These are phyloP conservation scores for Hypericum androsaemum DNA, from an alignment of 345 rosid species.

Conservation along the genomic window DNA sequence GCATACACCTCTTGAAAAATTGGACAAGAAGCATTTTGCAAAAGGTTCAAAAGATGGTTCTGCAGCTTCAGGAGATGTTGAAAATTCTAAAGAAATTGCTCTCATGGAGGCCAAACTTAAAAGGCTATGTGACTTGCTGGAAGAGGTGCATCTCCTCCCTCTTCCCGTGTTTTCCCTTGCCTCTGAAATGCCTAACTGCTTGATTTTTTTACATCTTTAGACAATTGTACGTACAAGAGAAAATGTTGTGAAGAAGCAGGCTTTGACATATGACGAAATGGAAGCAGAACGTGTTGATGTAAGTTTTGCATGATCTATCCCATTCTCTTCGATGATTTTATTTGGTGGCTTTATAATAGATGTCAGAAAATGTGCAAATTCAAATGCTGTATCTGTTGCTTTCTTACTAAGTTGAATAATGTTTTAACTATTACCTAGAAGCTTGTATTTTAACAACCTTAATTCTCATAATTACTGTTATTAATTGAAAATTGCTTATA, in stretches of 20 bases:
- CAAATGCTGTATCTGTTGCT: too few relatives aligned
- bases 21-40: slow-evolving; percentile 88
- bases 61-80: slow-evolving; percentile 33
- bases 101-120: slow-evolving; percentile 62
- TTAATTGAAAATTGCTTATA: too few relatives aligned
- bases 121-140: slow-evolving; percentile 59
- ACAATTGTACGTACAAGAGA: slow-evolving; percentile 62
- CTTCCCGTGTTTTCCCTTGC: not conserved
- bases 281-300: slow-evolving; percentile 93
- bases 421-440: too few relatives aligned
- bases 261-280: slow-evolving; percentile 90
- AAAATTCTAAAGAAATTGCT: slow-evolving; percentile 52
- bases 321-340: not conserved
- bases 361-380: too few relatives aligned
- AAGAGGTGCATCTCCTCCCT: slow-evolving; percentile 36
- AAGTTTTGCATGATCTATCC: slow-evolving; percentile 9
- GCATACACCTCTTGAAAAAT: slow-evolving; percentile 66
- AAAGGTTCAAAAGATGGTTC: slow-evolving; percentile 54
- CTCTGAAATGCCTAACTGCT: not conserved
- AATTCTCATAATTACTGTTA: too few relatives aligned
- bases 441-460: not conserved
- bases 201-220: slow-evolving; percentile 26
- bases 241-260: slow-evolving; percentile 89
- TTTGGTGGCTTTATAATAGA: too few relatives aligned
- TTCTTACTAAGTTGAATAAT: too few relatives aligned